Base-by-base conservation (phyloP, 495 filamentous ascomycete species). In the Aspergillus indologenus region DNA sequence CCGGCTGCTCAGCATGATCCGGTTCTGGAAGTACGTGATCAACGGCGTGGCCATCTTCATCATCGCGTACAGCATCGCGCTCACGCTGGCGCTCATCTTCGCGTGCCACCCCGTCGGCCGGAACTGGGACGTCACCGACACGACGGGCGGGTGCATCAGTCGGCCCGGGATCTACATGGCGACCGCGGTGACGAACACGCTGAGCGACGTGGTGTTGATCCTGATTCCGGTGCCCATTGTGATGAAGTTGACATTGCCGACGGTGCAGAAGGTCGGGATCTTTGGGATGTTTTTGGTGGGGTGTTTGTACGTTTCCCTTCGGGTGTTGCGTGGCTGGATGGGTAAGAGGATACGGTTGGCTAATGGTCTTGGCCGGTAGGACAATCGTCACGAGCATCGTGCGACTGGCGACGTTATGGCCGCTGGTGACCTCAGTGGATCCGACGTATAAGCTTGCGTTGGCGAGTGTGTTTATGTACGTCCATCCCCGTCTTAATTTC, bases 161-260 rank as follows among this genome's bases (percentile, higher is more conserved):
- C 64, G 65, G 23, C 45, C 43, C 1, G 68, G 42, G 0, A 18
- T 78, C 11, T 74, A 75, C 48, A 67, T 75, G 11, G 69, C 68
- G 15, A 76, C 71, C 1, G 75, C 76, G 0, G 61, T 65, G 4
- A 67, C 73, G 19, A 80, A 80, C 44, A 79, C 75, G 42, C 47
- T 61, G 3, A 76, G 66, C 23, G 76, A 80, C 21, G 19, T 79
- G 9, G 59, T 70, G 3, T 48, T 80, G 19, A 65, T 77, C 0
- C n/a, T 71, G 8, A 61, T 76, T 7, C 74, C 77, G 0, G 50
- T 77, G 0, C 68, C 67, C 15, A 50, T 74, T 2, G 61, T 79
- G 4, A 49, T 48, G 21, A 17, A 54, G 3, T 58, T 74, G 1
- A 59, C 56, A 0, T 51, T 74, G 56, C 68, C 61, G 0, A 7